Percentiles rank a stretch among this genome's conserved stretches.
phyloP scores from a whole-genome alignment of 306 rosid species.

The Fagus crenata region DNA sequence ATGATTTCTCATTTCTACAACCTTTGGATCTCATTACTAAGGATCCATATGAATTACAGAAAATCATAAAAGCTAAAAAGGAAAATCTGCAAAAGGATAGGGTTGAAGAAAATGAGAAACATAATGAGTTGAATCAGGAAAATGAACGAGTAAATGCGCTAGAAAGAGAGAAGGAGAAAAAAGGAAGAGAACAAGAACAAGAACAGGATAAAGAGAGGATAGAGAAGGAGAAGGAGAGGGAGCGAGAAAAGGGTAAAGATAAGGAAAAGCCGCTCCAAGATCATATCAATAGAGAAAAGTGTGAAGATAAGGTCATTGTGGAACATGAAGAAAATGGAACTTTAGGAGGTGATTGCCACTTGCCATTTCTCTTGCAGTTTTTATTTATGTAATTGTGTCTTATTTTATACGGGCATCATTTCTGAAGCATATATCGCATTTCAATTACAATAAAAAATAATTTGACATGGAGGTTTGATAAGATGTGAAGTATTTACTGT shows the following conservation, averaged over 20 bases:
- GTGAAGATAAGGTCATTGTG: conserved; percentile 38
- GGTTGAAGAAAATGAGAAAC: conserved; percentile 35
- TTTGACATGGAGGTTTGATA: background rate
- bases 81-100: conserved; percentile 44
- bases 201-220: conserved; percentile 28
- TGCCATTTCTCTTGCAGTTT: background rate
- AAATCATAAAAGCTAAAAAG: conserved; percentile 51
- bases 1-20: conserved; percentile 61
- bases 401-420: background rate
- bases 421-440: background rate
- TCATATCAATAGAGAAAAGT: conserved; percentile 33
- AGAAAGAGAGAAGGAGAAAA: conserved; percentile 41
- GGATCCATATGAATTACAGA: conserved; percentile 50
- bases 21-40: conserved; percentile 72
- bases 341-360: conserved; percentile 31
- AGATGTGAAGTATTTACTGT: background rate
- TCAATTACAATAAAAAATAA: background rate
- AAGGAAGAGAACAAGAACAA: conserved; percentile 37
- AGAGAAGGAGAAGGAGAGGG: conserved; percentile 17
- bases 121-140: conserved; percentile 37
- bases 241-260: conserved; percentile 37
- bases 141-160: conserved; percentile 23
- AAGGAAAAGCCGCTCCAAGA: conserved; percentile 31
- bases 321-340: conserved; percentile 45
- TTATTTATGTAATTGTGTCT: background rate